Percentiles rank a stretch among this genome's conserved stretches.
phyloP scores from a whole-genome alignment of 257 asterid genomes.

The Gentiana macrophylla region DNA sequence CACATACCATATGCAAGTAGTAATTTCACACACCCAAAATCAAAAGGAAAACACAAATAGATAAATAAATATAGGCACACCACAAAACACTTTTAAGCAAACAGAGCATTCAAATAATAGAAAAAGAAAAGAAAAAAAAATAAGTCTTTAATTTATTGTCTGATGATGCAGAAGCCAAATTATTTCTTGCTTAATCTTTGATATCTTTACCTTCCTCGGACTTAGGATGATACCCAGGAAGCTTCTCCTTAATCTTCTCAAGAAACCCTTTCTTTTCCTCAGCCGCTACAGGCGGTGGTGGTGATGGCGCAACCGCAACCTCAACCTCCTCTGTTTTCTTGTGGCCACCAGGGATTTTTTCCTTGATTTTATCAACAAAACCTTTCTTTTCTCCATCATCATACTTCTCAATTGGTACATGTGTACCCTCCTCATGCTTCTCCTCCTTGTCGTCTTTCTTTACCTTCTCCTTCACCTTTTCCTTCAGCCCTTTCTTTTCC shows the following conservation, averaged over 20 bases:
- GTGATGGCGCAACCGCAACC: not conserved
- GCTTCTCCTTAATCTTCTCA: conserved; percentile 90
- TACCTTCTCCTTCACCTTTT: conserved; percentile 41
- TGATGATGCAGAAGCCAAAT: too few relatives aligned
- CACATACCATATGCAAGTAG: too few relatives aligned
- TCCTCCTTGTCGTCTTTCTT: conserved; percentile 34
- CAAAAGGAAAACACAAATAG: too few relatives aligned
- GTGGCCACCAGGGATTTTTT: conserved; percentile 49
- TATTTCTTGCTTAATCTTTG: too few relatives aligned
- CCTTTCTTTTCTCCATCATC: conserved; percentile 76
- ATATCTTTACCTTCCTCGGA: not conserved
- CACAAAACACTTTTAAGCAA: too few relatives aligned
- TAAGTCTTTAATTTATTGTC: not conserved
- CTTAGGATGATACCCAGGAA: conserved; percentile 76
- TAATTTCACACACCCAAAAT: too few relatives aligned
- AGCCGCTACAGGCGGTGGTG: conserved; percentile 18
- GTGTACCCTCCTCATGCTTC: conserved; percentile 27
- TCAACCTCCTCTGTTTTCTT: conserved; percentile 51
- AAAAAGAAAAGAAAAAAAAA: too few relatives aligned
- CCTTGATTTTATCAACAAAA: conserved; percentile 68
- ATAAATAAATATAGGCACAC: too few relatives aligned
- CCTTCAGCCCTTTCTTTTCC: conserved; percentile 65
- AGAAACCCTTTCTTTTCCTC: conserved; percentile 72
- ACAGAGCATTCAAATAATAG: too few relatives aligned
- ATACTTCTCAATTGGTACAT: conserved; percentile 20